Evolutionary conservation across 192 early-diverging fungal genomes (phyloP).

Genomic region (Rhizophagus clarus): DNA sequence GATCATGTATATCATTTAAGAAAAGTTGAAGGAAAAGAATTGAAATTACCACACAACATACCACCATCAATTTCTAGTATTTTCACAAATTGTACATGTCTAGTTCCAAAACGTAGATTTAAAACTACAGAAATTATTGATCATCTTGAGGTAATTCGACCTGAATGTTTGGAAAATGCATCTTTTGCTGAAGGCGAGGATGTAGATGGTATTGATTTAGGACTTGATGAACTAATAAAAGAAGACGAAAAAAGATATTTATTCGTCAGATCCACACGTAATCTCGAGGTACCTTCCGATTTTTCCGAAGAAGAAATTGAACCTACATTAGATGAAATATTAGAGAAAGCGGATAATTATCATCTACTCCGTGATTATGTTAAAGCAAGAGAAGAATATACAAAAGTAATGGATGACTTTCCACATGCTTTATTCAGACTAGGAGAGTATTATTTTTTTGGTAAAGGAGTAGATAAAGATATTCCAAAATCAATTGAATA

Average conservation of each 20-base stretch:
- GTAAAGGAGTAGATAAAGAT: conserved; percentile 13
- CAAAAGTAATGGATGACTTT: not conserved
- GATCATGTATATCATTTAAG: conserved; percentile 4
- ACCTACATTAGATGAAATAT: conserved; percentile 17
- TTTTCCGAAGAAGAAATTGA: conserved; percentile 14
- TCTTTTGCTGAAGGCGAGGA: not conserved
- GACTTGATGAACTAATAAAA: not conserved
- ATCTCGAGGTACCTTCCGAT: not conserved
- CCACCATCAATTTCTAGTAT: conserved; percentile 23
- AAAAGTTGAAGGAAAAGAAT: conserved; percentile 19
- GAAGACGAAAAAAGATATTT: not conserved
- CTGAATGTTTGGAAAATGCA: conserved; percentile 17
- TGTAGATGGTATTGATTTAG: not conserved
- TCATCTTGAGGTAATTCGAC: conserved; percentile 23
- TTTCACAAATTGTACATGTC: conserved; percentile 2
- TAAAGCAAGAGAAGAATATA: conserved; percentile 1
- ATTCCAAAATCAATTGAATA: conserved; percentile 7
- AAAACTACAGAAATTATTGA: conserved; percentile 18
- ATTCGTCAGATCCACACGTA: not conserved
- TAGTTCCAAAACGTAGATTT: conserved; percentile 7
- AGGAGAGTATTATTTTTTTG: conserved; percentile 29
- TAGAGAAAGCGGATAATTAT: not conserved
- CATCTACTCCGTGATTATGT: not conserved
- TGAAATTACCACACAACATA: not conserved
- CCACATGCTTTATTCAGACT: conserved; percentile 9